phyloP scores from a whole-genome alignment of 768 basidiomycete genomes.

The Calocera cornea region DNA sequence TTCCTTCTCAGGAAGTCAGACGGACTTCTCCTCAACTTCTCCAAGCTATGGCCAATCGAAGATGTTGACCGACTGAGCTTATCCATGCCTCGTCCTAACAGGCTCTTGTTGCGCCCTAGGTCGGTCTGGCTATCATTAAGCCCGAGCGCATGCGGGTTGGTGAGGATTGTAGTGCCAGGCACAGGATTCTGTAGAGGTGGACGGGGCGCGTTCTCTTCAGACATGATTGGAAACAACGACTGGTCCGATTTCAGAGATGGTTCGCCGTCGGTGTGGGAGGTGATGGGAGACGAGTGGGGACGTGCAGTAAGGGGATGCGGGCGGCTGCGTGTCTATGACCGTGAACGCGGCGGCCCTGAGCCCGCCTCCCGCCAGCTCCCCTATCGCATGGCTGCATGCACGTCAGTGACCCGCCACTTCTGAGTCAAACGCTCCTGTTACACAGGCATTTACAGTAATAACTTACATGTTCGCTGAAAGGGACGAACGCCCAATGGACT shows the following conservation, averaged over 20 bases:
- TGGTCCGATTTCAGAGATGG: background rate
- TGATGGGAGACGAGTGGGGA: background rate
- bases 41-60: constrained; percentile 22
- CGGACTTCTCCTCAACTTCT: constrained; percentile 21
- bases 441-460: background rate
- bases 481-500: too few relatives aligned
- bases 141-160: constrained; percentile 12
- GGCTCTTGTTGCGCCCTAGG: constrained; percentile 18
- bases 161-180: constrained; percentile 18
- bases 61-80: constrained; percentile 7
- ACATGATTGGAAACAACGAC: background rate
- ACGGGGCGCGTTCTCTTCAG: constrained; percentile 9
- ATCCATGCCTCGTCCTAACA: constrained; percentile 16
- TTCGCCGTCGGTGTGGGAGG: too few relatives aligned
- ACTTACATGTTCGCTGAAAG: too few relatives aligned
- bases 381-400: background rate
- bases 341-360: background rate
- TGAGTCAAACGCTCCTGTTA: background rate
- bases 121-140: constrained; percentile 15
- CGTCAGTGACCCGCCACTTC: background rate
- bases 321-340: too few relatives aligned
- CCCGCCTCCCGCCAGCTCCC: background rate
- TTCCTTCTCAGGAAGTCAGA: constrained; percentile 37
- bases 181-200: constrained; percentile 17
- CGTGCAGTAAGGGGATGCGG: too few relatives aligned